These are phyloP conservation scores for Morella rubra DNA, from an alignment of 306 rosid species.

Conservation along the genomic window DNA sequence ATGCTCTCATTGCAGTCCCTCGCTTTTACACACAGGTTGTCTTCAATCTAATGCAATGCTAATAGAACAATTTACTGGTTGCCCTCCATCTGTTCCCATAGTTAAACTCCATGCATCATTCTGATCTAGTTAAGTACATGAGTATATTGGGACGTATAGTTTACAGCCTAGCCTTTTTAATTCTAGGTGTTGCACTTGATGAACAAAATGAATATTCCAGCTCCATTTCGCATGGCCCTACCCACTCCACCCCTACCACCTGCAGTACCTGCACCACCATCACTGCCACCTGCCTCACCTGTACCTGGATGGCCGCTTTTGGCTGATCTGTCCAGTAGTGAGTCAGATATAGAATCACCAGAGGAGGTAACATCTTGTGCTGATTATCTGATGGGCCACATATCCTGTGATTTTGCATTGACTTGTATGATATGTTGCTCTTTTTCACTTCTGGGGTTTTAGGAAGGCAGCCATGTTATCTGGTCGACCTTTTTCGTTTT, in stretches of 20 bases:
- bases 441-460: neutral
- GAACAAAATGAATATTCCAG: constrained; percentile 98
- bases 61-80: constrained; percentile 20
- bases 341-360: constrained; percentile 95
- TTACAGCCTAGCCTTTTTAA: constrained; percentile 23
- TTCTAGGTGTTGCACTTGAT: constrained; percentile 87
- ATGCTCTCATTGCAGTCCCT: constrained; percentile 92
- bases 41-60: constrained; percentile 21
- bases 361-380: constrained; percentile 67
- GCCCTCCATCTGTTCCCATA: constrained; percentile 11
- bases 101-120: constrained; percentile 11
- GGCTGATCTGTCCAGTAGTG: constrained; percentile 63
- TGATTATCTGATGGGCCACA: constrained; percentile 4
- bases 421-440: neutral
- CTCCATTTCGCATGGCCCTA: constrained; percentile 93
- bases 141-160: constrained; percentile 18
- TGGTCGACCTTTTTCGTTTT: constrained; percentile 1
- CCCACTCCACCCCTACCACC: constrained; percentile 97
- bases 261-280: constrained; percentile 51
- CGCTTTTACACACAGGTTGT: constrained; percentile 92
- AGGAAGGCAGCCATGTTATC: no score
- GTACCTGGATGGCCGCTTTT: constrained; percentile 37
- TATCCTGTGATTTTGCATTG: neutral
- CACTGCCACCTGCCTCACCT: constrained; percentile 41
- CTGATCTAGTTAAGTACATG: constrained; percentile 21